phyloP scores from a whole-genome alignment of 2,329 filamentous ascomycete genomes.

The Hirsutella minnesotensis region DNA sequence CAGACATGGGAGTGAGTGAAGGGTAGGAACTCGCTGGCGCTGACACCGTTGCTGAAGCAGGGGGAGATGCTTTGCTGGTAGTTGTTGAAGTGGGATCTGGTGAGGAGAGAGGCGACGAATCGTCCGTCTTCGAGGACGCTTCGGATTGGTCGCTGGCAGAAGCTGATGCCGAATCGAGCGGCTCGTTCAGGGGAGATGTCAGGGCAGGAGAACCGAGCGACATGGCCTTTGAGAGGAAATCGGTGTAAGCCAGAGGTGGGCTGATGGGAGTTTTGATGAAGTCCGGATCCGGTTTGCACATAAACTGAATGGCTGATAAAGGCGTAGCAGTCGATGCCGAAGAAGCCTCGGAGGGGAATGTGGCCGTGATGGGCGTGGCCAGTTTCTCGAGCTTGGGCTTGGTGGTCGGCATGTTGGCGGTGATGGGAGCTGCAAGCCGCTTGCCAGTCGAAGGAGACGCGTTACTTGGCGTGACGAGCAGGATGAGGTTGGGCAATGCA shows the following conservation, averaged over 20 bases:
- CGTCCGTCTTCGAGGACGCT: constrained; percentile 44
- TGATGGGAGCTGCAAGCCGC: not conserved
- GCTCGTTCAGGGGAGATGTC: constrained; percentile 28
- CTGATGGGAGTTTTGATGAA: constrained; percentile 84
- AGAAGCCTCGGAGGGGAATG: constrained; percentile 48
- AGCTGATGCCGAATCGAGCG: constrained; percentile 38
- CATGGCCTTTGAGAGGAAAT: constrained; percentile 74
- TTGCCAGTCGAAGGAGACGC: not conserved
- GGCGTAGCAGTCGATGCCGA: constrained; percentile 59
- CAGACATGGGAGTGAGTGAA: constrained; percentile 40
- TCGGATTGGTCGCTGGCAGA: constrained; percentile 44
- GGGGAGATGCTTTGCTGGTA: constrained; percentile 19
- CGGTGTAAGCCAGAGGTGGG: constrained; percentile 78
- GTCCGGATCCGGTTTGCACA: constrained; percentile 29
- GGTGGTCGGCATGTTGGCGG: constrained; percentile 34
- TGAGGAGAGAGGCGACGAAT: constrained; percentile 11
- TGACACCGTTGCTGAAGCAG: constrained; percentile 22
- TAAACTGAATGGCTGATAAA: constrained; percentile 35
- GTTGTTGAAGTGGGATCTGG: constrained; percentile 27
- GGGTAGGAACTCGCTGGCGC: constrained; percentile 40
- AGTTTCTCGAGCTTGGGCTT: constrained; percentile 52
- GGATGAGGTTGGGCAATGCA: not conserved
- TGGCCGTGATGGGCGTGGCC: constrained; percentile 49
- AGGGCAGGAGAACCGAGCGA: constrained; percentile 59
- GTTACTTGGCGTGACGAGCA: not conserved